Evolutionary conservation across 768 basidiomycete species (phyloP).

Genomic region (Termitomyces sp.): DNA sequence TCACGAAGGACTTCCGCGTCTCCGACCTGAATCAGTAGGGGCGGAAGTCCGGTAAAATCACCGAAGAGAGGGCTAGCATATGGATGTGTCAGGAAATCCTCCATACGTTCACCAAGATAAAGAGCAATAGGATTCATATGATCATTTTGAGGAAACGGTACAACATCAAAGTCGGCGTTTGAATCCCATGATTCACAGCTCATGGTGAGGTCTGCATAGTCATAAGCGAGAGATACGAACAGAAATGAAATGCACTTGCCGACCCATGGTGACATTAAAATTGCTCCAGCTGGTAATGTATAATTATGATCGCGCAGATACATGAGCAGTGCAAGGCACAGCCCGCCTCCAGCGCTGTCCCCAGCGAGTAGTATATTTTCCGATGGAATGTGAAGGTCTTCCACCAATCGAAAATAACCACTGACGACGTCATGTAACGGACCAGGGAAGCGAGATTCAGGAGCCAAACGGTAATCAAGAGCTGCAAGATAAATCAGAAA

Average conservation of each 20-base stretch:
- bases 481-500: conserved; percentile 39
- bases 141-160: conserved; percentile 71
- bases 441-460: conserved; percentile 92
- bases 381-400: conserved; percentile 85
- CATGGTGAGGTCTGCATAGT: conserved; percentile 76
- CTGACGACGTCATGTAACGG: conserved; percentile 80
- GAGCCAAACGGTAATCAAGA: conserved; percentile 92
- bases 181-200: conserved; percentile 98
- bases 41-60: conserved; percentile 79
- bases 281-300: conserved; percentile 76
- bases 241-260: conserved; percentile 46
- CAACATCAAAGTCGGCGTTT: conserved; percentile 81
- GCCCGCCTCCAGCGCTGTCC: conserved; percentile 91
- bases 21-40: conserved; percentile 85
- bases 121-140: conserved; percentile 93
- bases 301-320: conserved; percentile 93
- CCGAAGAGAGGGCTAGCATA: conserved; percentile 96
- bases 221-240: conserved; percentile 1
- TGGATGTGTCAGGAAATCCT: conserved; percentile 88
- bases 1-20: conserved; percentile 95
- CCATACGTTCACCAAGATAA: conserved; percentile 79
- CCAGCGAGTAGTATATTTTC: conserved; percentile 87
- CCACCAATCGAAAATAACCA: conserved; percentile 80
- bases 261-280: conserved; percentile 94
- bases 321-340: conserved; percentile 81